Evolutionary conservation across 2,329 filamentous ascomycete genomes (phyloP).

Genomic region (Rhynchosporium graminicola): DNA sequence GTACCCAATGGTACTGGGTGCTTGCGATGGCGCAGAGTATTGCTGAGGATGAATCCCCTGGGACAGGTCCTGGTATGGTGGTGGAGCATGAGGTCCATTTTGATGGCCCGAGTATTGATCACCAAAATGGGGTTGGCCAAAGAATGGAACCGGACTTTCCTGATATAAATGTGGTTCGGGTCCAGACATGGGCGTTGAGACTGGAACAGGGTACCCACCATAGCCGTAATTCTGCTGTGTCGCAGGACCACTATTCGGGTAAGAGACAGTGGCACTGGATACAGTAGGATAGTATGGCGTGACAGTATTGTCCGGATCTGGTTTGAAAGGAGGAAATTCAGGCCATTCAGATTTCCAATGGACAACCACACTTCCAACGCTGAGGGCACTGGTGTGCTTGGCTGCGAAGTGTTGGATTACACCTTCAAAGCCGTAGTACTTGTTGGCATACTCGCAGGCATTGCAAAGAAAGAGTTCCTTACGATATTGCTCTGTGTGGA

Average conservation of each 20-base stretch:
- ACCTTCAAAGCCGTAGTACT: constrained; percentile 74
- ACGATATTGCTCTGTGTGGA: constrained; percentile 62
- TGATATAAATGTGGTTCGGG: constrained; percentile 36
- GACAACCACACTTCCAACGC: constrained; percentile 70
- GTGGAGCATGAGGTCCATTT: constrained; percentile 36
- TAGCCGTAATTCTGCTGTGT: constrained; percentile 41
- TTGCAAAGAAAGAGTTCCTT: constrained; percentile 78
- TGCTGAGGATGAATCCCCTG: constrained; percentile 33
- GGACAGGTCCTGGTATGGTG: constrained; percentile 34
- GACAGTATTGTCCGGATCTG: constrained; percentile 51
- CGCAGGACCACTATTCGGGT: constrained; percentile 36
- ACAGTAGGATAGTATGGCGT: constrained; percentile 41
- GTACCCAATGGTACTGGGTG: constrained; percentile 29
- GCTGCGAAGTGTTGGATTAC: constrained; percentile 82
- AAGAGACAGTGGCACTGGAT: constrained; percentile 40
- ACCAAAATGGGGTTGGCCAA: constrained; percentile 40
- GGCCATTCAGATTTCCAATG: constrained; percentile 84
- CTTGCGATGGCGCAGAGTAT: constrained; percentile 33
- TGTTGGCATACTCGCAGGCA: constrained; percentile 63
- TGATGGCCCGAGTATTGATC: constrained; percentile 40
- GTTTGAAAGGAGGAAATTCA: constrained; percentile 69
- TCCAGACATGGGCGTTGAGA: constrained; percentile 29
- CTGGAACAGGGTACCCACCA: constrained; percentile 37
- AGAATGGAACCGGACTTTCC: constrained; percentile 39
- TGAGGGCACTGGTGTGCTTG: constrained; percentile 74